Conservation (phyloP, 306 rosid species). For the Leucaena leucocephala region DNA sequence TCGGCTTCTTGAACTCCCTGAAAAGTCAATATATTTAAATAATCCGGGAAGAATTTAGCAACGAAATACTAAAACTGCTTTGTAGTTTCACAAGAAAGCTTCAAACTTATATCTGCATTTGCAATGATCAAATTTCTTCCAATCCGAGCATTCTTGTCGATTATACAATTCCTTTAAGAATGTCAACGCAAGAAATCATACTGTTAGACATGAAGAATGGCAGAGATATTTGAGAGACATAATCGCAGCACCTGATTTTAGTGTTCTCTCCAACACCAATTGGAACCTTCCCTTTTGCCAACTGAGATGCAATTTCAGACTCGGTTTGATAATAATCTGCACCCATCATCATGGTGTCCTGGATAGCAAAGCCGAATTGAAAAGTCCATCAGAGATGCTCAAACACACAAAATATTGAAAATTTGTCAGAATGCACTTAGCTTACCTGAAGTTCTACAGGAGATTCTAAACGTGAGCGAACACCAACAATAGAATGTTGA, state of each 20-base stretch:
- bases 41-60: neutral
- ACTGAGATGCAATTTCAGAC: conserved; percentile 76
- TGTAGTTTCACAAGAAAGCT: neutral
- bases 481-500: conserved; percentile 90
- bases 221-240: conserved; percentile 21
- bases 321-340: conserved; percentile 99
- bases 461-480: conserved; percentile 86
- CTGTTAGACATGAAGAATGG: neutral
- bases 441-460: conserved; percentile 83
- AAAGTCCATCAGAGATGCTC: conserved; percentile 5
- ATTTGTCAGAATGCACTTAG: neutral
- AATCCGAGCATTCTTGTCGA: conserved; percentile 96
- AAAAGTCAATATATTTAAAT: conserved; percentile 36
- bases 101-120: conserved; percentile 71
- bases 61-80: neutral
- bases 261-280: conserved; percentile 94
- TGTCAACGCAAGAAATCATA: neutral
- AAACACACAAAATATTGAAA: conserved; percentile 16
- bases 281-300: conserved; percentile 90
- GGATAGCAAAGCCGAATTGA: conserved; percentile 37
- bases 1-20: conserved; percentile 94
- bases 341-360: conserved; percentile 99
- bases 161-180: conserved; percentile 81
- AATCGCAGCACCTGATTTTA: conserved; percentile 72
- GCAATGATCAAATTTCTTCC: conserved; percentile 80